Percentiles rank a stretch among this genome's conserved stretches.
Conservation (phyloP, 2,329 filamentous ascomycete species). For the Apiospora pterosperma region DNA sequence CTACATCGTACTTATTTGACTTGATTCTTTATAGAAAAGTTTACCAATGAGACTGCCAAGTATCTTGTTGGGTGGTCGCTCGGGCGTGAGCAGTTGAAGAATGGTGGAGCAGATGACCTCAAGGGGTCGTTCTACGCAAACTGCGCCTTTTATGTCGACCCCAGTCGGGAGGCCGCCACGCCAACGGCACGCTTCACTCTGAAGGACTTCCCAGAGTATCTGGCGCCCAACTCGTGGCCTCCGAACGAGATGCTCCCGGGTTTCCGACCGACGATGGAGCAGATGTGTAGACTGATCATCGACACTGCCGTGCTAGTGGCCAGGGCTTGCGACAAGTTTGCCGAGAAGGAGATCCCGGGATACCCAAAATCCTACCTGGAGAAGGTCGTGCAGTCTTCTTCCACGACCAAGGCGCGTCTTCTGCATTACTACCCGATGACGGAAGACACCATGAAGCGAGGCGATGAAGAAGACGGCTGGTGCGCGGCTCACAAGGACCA, state of each 20-base stretch:
- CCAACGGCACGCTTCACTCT: conserved; percentile 56
- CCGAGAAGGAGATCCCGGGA: conserved; percentile 69
- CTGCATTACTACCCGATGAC: conserved; percentile 85
- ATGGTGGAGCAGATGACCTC: conserved; percentile 73
- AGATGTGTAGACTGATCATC: conserved; percentile 80
- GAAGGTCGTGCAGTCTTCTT: conserved; percentile 78
- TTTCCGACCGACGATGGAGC: conserved; percentile 70
- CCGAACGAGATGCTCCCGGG: conserved; percentile 63
- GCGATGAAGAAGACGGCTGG: conserved; percentile 79
- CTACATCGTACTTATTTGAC: conserved; percentile 5
- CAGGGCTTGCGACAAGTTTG: conserved; percentile 84
- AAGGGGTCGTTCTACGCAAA: conserved; percentile 86
- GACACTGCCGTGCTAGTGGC: conserved; percentile 87
- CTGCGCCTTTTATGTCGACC: conserved; percentile 72
- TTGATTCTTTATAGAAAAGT: conserved; percentile 38
- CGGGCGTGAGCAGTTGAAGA: conserved; percentile 77
- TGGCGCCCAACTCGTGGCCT: conserved; percentile 89
- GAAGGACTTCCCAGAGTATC: conserved; percentile 78
- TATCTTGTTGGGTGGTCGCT: conserved; percentile 74
- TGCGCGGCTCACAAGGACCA: conserved; percentile 90
- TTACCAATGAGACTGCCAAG: conserved; percentile 58
- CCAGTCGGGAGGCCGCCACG: conserved; percentile 56
- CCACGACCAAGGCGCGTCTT: conserved; percentile 85
- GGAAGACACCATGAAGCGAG: conserved; percentile 28
- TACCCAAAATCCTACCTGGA: conserved; percentile 81